Percentiles rank a stretch among this genome's conserved stretches.
phyloP scores from a whole-genome alignment of 805 yeast genomes.

The Myxozyma lipomycoides region DNA sequence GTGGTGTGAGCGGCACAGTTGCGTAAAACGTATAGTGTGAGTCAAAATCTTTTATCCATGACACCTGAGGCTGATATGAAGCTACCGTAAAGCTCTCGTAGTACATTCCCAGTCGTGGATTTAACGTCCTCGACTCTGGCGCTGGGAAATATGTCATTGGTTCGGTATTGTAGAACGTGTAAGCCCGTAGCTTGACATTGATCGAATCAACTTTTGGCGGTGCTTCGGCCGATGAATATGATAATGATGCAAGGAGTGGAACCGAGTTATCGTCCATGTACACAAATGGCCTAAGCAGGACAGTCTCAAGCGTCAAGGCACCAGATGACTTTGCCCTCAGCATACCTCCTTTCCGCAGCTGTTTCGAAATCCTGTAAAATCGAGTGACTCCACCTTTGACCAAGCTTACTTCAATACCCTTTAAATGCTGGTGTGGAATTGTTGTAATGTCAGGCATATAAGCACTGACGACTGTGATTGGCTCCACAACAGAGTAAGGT shows the following conservation, averaged over 20 bases:
- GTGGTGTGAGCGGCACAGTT: constrained; percentile 8
- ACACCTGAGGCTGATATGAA: background rate
- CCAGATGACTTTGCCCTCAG: constrained; percentile 4
- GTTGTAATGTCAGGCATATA: constrained; percentile 9
- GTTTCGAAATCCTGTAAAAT: constrained; percentile 14
- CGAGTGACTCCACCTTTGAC: constrained; percentile 8
- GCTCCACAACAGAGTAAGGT: background rate
- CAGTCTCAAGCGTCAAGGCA: constrained; percentile 12
- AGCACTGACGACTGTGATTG: constrained; percentile 13
- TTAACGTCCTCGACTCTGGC: constrained; percentile 12
- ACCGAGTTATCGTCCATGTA: background rate
- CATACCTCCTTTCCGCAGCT: constrained; percentile 6
- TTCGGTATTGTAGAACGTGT: constrained; percentile 11
- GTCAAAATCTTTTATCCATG: constrained; percentile 12
- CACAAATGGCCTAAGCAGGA: constrained; percentile 14
- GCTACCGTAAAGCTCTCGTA: constrained; percentile 8
- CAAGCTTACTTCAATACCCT: constrained; percentile 8
- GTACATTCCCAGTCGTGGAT: constrained; percentile 16
- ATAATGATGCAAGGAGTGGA: constrained; percentile 12
- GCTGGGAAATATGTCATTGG: constrained; percentile 16
- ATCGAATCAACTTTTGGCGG: constrained; percentile 18
- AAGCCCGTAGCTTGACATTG: constrained; percentile 8
- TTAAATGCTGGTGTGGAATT: constrained; percentile 10
- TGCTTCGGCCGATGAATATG: constrained; percentile 6
- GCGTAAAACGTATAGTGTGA: constrained; percentile 5